Evolutionary conservation across 805 yeast genomes (phyloP), one percentile per base, ranked within the genome.

Genomic region (Tetrapisispora pingtungensis): DNA sequence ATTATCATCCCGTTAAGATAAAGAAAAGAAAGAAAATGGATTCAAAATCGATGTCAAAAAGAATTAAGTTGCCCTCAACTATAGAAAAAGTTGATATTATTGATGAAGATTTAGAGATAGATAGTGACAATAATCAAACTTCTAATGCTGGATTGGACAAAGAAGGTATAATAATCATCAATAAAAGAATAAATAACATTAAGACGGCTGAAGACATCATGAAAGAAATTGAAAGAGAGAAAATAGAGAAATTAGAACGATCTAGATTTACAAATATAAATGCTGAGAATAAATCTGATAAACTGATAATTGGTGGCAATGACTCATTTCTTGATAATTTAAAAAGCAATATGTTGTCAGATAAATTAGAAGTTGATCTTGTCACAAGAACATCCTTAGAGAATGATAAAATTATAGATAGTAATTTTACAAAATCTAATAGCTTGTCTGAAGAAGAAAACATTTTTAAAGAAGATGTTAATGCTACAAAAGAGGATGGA

Each of bases 301-400:
- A 56, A 8, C 24, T 70, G 20, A 61, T 68, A 1, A 57, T 72
- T 20, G 73, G 74, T 50, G 73, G 67, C 20, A 73, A 73, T 1
- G 58, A 59, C 1, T 45, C 47, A 15, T 61, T 62, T 43, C 47
- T 62, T 12, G 53, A 54, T 15, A 53, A 55, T 1, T 35, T 62
- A 14, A 47, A 51, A 32, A 20, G 41, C 2, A 46, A 45, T 19
- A 41, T 46, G 8, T 40, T 45, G 12, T 52, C 44, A 2, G 33
- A 36, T 28, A 33, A 35, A 10, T 22, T 8, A 22, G 19, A 28
- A 4, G 5, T 28, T 28, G 13, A 28, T 28, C 32, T 14, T 12
- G 32, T 28, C 13, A 4, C 32, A 28, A 28, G 32, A 28, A 28
- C n/a, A n/a, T n/a, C n/a, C n/a, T n/a, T n/a, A n/a, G n/a, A n/a